phyloP scores from a whole-genome alignment of 768 basidiomycete species.

The Phylloporus sp. region DNA sequence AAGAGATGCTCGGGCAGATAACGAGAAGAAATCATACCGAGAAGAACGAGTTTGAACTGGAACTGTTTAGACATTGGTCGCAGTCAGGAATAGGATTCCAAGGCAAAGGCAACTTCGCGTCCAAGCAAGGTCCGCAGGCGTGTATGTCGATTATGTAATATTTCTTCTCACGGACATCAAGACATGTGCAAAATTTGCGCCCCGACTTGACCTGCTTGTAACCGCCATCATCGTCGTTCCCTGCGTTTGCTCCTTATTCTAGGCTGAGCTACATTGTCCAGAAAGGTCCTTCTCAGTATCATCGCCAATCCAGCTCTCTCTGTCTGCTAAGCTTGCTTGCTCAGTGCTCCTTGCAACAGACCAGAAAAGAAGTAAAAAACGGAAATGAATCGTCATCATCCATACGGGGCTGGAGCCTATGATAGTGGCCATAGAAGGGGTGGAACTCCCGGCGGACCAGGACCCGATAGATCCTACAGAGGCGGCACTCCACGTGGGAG shows the following conservation, averaged over 20 bases:
- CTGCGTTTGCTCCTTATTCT: constrained; percentile 20
- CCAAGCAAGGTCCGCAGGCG: constrained; percentile 1
- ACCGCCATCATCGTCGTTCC: constrained; percentile 37
- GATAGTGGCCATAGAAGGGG: constrained; percentile 60
- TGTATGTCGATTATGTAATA: constrained; percentile 22
- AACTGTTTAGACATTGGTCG: constrained; percentile 82
- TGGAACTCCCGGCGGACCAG: constrained; percentile 59
- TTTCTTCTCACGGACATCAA: constrained; percentile 21
- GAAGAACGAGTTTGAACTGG: constrained; percentile 94
- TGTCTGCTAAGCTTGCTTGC: constrained; percentile 24
- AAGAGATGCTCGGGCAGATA: background rate
- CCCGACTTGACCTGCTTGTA: constrained; percentile 17
- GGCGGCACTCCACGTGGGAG: constrained; percentile 49
- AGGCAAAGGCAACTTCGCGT: constrained; percentile 1
- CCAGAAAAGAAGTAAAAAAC: constrained; percentile 18
- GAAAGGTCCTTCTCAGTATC: constrained; percentile 22
- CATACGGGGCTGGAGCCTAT: constrained; percentile 62
- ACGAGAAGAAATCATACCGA: constrained; percentile 50
- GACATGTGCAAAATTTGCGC: constrained; percentile 33
- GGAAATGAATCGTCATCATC: constrained; percentile 87
- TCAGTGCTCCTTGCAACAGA: constrained; percentile 27
- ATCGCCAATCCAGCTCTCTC: constrained; percentile 11
- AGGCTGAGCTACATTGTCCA: constrained; percentile 23
- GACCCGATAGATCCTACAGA: constrained; percentile 65
- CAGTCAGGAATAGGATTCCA: constrained; percentile 20